These are phyloP conservation scores for Spergularia azorica DNA, from an alignment of 179 eudicot species.

Conservation along the genomic window DNA sequence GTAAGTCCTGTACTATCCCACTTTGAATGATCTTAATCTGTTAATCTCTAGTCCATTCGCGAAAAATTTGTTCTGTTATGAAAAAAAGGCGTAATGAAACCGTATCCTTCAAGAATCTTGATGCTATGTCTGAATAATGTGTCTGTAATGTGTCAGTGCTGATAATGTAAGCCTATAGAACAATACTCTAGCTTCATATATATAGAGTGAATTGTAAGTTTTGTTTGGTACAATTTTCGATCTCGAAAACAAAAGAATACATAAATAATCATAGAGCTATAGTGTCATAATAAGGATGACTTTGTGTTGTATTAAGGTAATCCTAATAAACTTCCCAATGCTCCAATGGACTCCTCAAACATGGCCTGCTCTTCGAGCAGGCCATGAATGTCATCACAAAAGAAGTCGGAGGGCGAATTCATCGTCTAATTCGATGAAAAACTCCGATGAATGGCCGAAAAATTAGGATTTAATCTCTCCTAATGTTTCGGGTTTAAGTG, in stretches of 20 bases:
- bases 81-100: too few species aligned
- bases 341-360: neutral
- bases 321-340: neutral
- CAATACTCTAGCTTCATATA: too few species aligned
- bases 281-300: slow-evolving; percentile 29
- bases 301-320: slow-evolving; percentile 7
- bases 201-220: too few species aligned
- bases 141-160: slow-evolving; percentile 2
- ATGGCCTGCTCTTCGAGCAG: slow-evolving; percentile 18
- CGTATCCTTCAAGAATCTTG: too few species aligned
- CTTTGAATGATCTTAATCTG: neutral
- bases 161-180: too few species aligned
- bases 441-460: neutral
- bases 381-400: slow-evolving; percentile 2
- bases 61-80: neutral
- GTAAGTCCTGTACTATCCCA: neutral
- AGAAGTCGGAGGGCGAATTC: neutral
- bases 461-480: slow-evolving; percentile 49
- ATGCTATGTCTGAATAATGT: slow-evolving; percentile 33
- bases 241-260: neutral
- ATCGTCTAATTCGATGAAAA: neutral
- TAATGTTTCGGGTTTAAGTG: slow-evolving; percentile 49
- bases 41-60: neutral
- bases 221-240: too few species aligned
- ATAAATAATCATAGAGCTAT: slow-evolving; percentile 1